Conservation (phyloP, 192 early-diverging fungal genomes). For the Coemansia guatemalensis region DNA sequence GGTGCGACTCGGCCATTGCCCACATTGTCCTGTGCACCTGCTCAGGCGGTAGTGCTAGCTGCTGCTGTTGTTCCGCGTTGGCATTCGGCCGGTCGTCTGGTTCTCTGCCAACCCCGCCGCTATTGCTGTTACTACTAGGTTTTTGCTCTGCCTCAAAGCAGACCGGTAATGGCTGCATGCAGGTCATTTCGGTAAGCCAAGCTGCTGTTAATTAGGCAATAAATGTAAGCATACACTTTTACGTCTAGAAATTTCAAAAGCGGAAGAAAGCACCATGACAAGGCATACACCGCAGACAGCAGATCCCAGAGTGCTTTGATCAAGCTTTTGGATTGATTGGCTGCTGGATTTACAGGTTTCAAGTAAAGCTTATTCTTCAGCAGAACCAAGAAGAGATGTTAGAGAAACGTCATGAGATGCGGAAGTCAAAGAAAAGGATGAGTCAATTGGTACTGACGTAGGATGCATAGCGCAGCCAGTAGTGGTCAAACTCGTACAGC, state of each 20-base stretch:
- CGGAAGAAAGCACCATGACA: background rate
- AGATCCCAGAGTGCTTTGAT: background rate
- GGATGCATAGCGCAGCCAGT: conserved; percentile 77
- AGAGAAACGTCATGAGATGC: too few species aligned
- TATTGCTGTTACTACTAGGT: background rate
- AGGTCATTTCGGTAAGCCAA: background rate
- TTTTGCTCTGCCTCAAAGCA: background rate
- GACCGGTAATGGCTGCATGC: background rate
- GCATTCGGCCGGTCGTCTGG: background rate
- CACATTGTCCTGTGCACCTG: conserved; percentile 28
- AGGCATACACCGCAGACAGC: background rate
- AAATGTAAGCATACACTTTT: too few species aligned
- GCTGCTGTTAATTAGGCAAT: background rate
- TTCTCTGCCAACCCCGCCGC: background rate
- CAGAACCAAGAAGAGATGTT: too few species aligned
- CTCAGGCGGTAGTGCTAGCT: conserved; percentile 3
- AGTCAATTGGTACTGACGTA: conserved; percentile 51
- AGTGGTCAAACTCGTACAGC: conserved; percentile 79
- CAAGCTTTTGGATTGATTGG: background rate
- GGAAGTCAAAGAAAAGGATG: too few species aligned
- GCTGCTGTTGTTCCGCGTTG: background rate
- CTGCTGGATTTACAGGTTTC: background rate
- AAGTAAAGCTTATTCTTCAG: background rate
- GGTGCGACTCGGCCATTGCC: conserved; percentile 37
- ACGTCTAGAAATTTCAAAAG: too few species aligned